These are phyloP conservation scores for Fusarium hainanense DNA, from an alignment of 2,329 filamentous ascomycete genomes.

Conservation along the genomic window DNA sequence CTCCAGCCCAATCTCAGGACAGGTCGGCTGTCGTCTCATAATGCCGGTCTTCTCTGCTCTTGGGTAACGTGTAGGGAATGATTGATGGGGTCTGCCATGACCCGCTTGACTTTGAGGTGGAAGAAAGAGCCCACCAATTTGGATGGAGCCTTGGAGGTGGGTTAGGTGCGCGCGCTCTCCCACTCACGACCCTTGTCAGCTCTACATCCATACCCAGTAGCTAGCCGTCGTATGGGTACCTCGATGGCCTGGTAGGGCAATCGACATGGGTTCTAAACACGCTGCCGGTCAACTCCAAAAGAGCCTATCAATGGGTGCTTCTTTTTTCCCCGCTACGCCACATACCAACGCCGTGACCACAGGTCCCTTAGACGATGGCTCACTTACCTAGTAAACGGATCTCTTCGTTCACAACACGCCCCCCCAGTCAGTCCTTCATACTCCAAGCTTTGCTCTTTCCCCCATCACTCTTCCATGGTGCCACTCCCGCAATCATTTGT, in stretches of 20 bases:
- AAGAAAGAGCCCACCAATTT: conserved; percentile 35
- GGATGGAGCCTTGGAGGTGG: conserved; percentile 36
- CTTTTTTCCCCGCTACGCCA: conserved; percentile 48
- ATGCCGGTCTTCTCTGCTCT: conserved; percentile 38
- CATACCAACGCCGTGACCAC: conserved; percentile 43
- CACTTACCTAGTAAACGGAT: conserved; percentile 28
- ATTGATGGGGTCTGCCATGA: conserved; percentile 38
- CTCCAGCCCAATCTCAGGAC: conserved; percentile 40
- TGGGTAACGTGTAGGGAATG: conserved; percentile 27
- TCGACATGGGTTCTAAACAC: conserved; percentile 38
- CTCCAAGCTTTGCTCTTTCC: conserved; percentile 28
- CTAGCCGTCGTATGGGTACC: conserved; percentile 38
- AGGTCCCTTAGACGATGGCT: conserved; percentile 43
- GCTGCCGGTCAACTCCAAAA: conserved; percentile 37
- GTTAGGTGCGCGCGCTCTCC: conserved; percentile 29
- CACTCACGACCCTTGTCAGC: conserved; percentile 34
- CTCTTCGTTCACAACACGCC: conserved; percentile 30
- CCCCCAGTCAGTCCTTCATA: conserved; percentile 35
- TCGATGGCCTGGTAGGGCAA: conserved; percentile 44
- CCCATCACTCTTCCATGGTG: conserved; percentile 41
- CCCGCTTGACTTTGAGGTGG: conserved; percentile 40
- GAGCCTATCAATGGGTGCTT: conserved; percentile 44
- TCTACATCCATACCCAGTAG: neutral
- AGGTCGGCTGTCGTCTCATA: conserved; percentile 45
- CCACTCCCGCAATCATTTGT: conserved; percentile 43